Base-by-base conservation (phyloP, 176 grass and related monocot species). In the Saccharum officinarum region DNA sequence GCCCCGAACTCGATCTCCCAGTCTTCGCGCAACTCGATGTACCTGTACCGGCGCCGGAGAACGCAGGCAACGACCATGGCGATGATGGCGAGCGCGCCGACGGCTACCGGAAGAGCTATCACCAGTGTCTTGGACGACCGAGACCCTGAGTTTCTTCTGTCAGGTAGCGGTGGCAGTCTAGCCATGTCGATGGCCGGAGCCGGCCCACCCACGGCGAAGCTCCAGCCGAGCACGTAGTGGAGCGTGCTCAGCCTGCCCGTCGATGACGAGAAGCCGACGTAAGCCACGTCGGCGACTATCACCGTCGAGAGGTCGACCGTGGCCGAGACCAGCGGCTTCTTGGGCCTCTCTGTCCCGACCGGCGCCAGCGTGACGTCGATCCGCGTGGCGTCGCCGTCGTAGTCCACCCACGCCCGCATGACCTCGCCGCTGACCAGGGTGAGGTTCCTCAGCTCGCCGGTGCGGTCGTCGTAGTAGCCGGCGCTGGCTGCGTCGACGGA, bases 181-280 rank as follows among this genome's bases (percentile, higher is more conserved):
- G 80, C 71, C 57, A 85, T 74, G 92, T 88, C 60, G 22, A 97
- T 86, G 17, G 64, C 14, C 66, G 82, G 85, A 25, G 94, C 92
- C 7, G 39, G 63, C 12, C 80, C 90, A 62, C 92, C 87, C 61
- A 94, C 76, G 46, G 78, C 91, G 3, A 94, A 87, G 83, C 94
- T 97, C 94, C 92, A 97, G 3, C 92, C 92, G 42, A 97, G 87
- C 25, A 94, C 47, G 9, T 90, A 97, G 80, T 97, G 94, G 76
- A 45, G 38, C n/a, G 74, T 79, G 6, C 22, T 40, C 10, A 71
- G 12, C 17, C 37, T 73, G 3, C 86, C 92, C 30, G 76, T 89
- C 25, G 92, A 75, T 14, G 92, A 68, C 8, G 89, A 87, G 84
- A 94, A 92, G 42, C 92, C 92, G 14, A 92, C 39, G 63, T 77